Conservation (phyloP, 108 stramenopile genomes). For the Craspedostauros australis region DNA sequence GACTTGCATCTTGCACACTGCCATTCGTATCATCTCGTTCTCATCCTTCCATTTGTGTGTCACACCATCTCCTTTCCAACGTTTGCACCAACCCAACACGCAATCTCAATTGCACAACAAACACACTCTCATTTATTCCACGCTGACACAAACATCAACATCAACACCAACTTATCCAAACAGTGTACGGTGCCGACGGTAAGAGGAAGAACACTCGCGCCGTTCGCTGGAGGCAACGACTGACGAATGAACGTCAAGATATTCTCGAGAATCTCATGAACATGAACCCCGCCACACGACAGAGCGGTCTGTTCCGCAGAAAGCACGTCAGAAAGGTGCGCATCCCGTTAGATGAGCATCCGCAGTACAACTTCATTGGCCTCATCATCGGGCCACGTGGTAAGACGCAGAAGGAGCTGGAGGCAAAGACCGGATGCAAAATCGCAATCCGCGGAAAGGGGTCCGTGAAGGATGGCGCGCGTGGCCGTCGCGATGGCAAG, state of each 20-base stretch:
- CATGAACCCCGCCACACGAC: slow-evolving; percentile 54
- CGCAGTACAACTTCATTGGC: slow-evolving; percentile 95
- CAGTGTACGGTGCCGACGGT: slow-evolving; percentile 90
- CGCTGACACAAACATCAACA: too few relatives aligned
- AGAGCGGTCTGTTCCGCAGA: slow-evolving; percentile 45
- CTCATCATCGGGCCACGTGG: slow-evolving; percentile 95
- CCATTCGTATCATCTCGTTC: too few relatives aligned
- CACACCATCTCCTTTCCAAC: too few relatives aligned
- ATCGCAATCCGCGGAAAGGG: slow-evolving; percentile 98
- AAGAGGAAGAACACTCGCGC: slow-evolving; percentile 94
- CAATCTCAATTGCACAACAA: too few relatives aligned
- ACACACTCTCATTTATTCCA: not conserved
- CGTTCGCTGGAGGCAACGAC: slow-evolving; percentile 86
- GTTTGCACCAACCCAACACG: too few relatives aligned
- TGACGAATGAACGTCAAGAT: slow-evolving; percentile 75
- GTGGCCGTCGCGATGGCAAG: slow-evolving; percentile 75
- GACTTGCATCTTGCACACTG: too few relatives aligned
- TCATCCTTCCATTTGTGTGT: too few relatives aligned
- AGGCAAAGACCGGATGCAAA: slow-evolving; percentile 94
- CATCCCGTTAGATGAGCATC: slow-evolving; percentile 88
- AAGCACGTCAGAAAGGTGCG: slow-evolving; percentile 74
- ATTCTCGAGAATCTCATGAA: slow-evolving; percentile 86
- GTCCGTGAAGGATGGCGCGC: slow-evolving; percentile 92
- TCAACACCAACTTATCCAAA: too few relatives aligned
- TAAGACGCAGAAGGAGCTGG: slow-evolving; percentile 97